Base-by-base conservation (phyloP, 2,329 filamentous ascomycete species). In the Trichophyton mentagrophytes region DNA sequence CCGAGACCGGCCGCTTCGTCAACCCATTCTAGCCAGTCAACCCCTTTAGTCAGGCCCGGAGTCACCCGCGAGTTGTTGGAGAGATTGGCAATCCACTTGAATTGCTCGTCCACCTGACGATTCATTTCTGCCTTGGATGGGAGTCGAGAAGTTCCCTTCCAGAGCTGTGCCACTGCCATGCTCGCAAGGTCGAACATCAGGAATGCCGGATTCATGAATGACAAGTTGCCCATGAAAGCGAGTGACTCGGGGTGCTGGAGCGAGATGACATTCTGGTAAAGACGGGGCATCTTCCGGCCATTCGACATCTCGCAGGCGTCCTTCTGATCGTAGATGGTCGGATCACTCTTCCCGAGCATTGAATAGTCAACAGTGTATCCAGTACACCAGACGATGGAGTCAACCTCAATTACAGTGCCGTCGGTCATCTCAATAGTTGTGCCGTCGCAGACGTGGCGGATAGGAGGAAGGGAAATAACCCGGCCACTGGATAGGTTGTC, bases 221-320 rank as follows among this genome's bases (percentile, higher is more conserved):
- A 58, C 20, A 65, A 60, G 44, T 65, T 57, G 51, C 71, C 69
- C 44, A 71, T 63, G 62, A 72, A 71, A 4, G 70, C 69, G 1
- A 73, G 65, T 3, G 68, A 70, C 9, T 70, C 64, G 5, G 67
- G 62, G 38, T 69, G 64, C 3, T 65, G 46, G 7, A 69, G 62
- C 1, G 70, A 68, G 62, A 71, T 68, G 11, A 72, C 69, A 46
- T 71, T 70, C 11, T 67, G 67, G 61, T 73, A 74, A 7, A 71
- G 66, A 13, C 66, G 60, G 2, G 68, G 66, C 17, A 66, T 63
- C 11, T 58, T 60, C 17, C 58, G 61, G 25, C 57, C 20, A 17
- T 66, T 64, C 17, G 61, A n/a, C 22, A 36, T 20, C 49, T 55
- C 30, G 2, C 49, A 55, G n/a, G 5, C n/a, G 40, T 44, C 40